These are phyloP conservation scores for Drechslera avenae DNA, from an alignment of 2,329 filamentous ascomycete species.

Conservation along the genomic window DNA sequence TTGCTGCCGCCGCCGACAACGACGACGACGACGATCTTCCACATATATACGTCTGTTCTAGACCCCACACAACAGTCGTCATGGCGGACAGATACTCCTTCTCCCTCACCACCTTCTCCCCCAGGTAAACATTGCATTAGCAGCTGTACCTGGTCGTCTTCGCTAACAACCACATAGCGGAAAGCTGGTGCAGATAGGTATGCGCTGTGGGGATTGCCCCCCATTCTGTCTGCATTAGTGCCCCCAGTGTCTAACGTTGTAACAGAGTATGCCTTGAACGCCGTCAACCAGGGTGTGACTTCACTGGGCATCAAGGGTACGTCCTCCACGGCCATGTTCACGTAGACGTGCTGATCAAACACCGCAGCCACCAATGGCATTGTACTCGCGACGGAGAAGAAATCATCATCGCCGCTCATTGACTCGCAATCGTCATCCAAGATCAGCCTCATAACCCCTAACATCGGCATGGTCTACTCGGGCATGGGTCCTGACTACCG, in stretches of 20 bases:
- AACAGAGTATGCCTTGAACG: slow-evolving; percentile 96
- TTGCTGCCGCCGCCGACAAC: not conserved
- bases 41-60: not conserved
- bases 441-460: slow-evolving; percentile 95
- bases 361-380: slow-evolving; percentile 93
- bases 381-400: slow-evolving; percentile 98
- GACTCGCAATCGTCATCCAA: slow-evolving; percentile 94
- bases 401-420: slow-evolving; percentile 95
- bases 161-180: slow-evolving; percentile 69
- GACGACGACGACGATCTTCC: not conserved
- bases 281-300: slow-evolving; percentile 98
- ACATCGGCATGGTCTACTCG: slow-evolving; percentile 99
- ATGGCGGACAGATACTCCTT: slow-evolving; percentile 99
- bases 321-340: slow-evolving; percentile 1
- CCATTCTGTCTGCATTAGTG: not conserved
- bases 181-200: slow-evolving; percentile 99
- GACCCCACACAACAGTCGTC: slow-evolving; percentile 25
- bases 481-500: slow-evolving; percentile 99
- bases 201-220: slow-evolving; percentile 19
- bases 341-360: slow-evolving; percentile 8
- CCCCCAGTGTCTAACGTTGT: slow-evolving; percentile 20
- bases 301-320: slow-evolving; percentile 97
- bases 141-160: slow-evolving; percentile 32
- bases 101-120: slow-evolving; percentile 98
- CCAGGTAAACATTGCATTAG: slow-evolving; percentile 70